Percentiles rank a stretch among this genome's conserved stretches.
Evolutionary conservation across 2,329 filamentous ascomycete species (phyloP).

Genomic region (Aspergillus fijiensis): DNA sequence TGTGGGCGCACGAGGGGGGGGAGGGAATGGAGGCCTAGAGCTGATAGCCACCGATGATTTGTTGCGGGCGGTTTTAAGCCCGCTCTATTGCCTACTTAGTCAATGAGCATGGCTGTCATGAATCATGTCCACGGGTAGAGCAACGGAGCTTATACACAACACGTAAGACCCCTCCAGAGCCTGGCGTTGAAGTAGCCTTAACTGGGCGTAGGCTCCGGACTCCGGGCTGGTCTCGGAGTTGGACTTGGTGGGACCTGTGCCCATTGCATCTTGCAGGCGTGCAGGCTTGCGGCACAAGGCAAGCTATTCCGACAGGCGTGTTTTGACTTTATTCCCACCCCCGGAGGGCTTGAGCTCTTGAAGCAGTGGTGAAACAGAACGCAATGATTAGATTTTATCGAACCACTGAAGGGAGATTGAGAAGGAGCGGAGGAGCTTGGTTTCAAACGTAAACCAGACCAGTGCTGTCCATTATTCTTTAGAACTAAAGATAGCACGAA

Average conservation of each 20-base stretch:
- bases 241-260: not conserved
- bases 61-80: not conserved
- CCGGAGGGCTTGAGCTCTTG: slow-evolving; percentile 13
- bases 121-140: not conserved
- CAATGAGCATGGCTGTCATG: slow-evolving; percentile 1
- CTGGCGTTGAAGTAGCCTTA: slow-evolving; percentile 5
- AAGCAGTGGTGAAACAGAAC: slow-evolving; percentile 25
- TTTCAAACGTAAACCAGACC: slow-evolving; percentile 4
- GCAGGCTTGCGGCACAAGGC: not conserved
- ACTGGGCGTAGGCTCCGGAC: slow-evolving; percentile 5
- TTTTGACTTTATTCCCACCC: slow-evolving; percentile 13
- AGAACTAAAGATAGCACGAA: not conserved
- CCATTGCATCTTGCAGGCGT: slow-evolving; percentile 10
- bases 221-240: slow-evolving; percentile 1
- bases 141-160: slow-evolving; percentile 5
- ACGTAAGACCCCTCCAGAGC: slow-evolving; percentile 6
- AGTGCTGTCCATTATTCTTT: not conserved
- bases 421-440: slow-evolving; percentile 9
- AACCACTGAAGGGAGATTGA: slow-evolving; percentile 12
- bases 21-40: not conserved
- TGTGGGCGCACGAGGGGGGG: not conserved
- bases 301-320: slow-evolving; percentile 1
- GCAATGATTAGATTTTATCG: slow-evolving; percentile 4
- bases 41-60: not conserved
- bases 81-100: slow-evolving; percentile 1